phyloP scores from a whole-genome alignment of 768 basidiomycete genomes.

The Trametes punicea region DNA sequence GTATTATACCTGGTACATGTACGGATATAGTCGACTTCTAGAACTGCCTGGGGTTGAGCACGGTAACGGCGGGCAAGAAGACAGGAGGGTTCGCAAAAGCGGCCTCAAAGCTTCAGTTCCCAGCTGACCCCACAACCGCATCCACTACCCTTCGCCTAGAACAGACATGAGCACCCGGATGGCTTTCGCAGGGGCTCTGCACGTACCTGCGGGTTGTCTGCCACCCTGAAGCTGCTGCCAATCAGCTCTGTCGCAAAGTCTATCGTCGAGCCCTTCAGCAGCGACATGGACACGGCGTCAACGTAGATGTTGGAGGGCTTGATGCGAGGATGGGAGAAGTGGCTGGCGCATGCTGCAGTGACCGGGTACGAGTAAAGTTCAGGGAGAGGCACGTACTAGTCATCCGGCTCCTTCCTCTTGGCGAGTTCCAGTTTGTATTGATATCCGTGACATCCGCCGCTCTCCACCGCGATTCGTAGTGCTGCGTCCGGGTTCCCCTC shows the following conservation, averaged over 20 bases:
- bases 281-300: slow-evolving; percentile 79
- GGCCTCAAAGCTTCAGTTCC: slow-evolving; percentile 61
- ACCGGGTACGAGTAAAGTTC: neutral
- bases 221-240: slow-evolving; percentile 82
- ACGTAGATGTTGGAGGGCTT: slow-evolving; percentile 76
- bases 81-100: neutral
- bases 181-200: neutral
- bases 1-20: slow-evolving; percentile 9
- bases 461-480: slow-evolving; percentile 82
- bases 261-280: slow-evolving; percentile 85
- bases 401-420: slow-evolving; percentile 57
- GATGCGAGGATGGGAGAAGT: slow-evolving; percentile 67
- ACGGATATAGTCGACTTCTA: neutral
- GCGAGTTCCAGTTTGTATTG: slow-evolving; percentile 92
- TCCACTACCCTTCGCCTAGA: slow-evolving; percentile 74
- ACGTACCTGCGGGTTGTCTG: slow-evolving; percentile 68
- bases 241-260: slow-evolving; percentile 95
- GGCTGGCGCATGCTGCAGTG: slow-evolving; percentile 37
- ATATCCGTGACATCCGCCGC: slow-evolving; percentile 96
- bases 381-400: slow-evolving; percentile 63
- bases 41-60: neutral
- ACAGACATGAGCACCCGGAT: neutral
- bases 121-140: slow-evolving; percentile 97
- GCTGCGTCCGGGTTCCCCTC: slow-evolving; percentile 63
- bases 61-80: neutral